Evolutionary conservation across 2,329 filamentous ascomycete species (phyloP).

Genomic region (Huntiella omanensis): DNA sequence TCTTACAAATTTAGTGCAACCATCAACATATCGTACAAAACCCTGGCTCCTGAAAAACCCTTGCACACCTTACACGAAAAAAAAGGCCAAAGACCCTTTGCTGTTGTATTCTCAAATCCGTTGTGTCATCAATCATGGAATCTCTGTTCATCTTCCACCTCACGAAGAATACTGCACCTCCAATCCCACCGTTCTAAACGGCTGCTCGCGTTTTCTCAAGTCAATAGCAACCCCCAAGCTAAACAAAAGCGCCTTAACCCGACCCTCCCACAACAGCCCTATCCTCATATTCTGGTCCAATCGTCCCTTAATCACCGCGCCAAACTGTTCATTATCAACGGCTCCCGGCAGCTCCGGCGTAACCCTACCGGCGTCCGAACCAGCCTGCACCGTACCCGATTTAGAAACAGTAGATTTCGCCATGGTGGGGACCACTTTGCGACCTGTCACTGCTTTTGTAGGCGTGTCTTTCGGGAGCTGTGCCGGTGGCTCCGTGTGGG

Average conservation of each 20-base stretch:
- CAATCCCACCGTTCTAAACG: constrained; percentile 57
- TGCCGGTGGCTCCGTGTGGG: constrained; percentile 3
- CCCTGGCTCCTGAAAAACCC: no score
- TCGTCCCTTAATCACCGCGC: constrained; percentile 75
- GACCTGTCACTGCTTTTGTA: background rate
- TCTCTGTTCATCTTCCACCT: constrained; percentile 15
- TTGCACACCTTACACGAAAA: no score
- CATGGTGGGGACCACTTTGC: background rate
- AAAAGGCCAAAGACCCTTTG: no score
- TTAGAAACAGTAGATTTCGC: background rate
- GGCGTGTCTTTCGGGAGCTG: background rate
- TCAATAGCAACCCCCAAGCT: constrained; percentile 78
- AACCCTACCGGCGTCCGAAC: no score
- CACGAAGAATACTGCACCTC: constrained; percentile 71
- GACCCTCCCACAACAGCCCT: constrained; percentile 79
- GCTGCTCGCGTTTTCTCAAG: constrained; percentile 54
- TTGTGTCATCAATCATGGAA: background rate
- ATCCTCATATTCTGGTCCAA: constrained; percentile 78
- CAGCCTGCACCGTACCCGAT: background rate
- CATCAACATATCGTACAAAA: no score
- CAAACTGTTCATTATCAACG: constrained; percentile 37
- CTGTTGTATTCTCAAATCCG: no score
- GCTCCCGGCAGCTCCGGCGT: constrained; percentile 4
- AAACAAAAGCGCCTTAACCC: constrained; percentile 81
- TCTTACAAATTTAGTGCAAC: no score